Evolutionary conservation across 768 basidiomycete species (phyloP).

Genomic region (Collybiopsis luxurians): DNA sequence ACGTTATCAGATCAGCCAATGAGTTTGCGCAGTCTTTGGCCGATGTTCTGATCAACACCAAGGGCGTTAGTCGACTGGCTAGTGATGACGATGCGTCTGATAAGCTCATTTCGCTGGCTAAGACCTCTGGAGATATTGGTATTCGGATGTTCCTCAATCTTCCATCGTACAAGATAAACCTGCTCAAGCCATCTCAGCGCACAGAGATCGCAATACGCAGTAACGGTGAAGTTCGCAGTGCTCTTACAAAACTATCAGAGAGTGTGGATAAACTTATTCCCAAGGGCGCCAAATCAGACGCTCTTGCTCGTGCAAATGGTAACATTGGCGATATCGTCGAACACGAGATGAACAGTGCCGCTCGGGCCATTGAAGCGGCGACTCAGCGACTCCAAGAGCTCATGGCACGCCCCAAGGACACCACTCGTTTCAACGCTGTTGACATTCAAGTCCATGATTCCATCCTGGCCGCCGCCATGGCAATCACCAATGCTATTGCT

Average conservation of each 20-base stretch:
- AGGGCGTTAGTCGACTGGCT: constrained; percentile 92
- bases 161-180: constrained; percentile 91
- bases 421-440: constrained; percentile 82
- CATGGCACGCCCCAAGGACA: constrained; percentile 88
- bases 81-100: constrained; percentile 91
- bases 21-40: constrained; percentile 92
- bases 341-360: constrained; percentile 93
- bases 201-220: constrained; percentile 89
- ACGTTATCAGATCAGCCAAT: constrained; percentile 97
- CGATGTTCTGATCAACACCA: constrained; percentile 90
- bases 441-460: constrained; percentile 98
- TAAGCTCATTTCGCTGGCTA: constrained; percentile 83
- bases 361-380: constrained; percentile 89
- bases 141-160: constrained; percentile 93
- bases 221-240: constrained; percentile 80
- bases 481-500: constrained; percentile 93
- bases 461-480: constrained; percentile 89
- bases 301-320: constrained; percentile 76
- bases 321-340: constrained; percentile 96
- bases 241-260: constrained; percentile 84
- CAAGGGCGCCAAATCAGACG: constrained; percentile 70
- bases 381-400: constrained; percentile 88
- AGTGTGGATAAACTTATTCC: constrained; percentile 83
- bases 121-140: constrained; percentile 82
- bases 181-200: constrained; percentile 69